Percentiles rank a stretch among this genome's conserved stretches.
Conservation (phyloP, 345 rosid species). For the Carallia pectinifolia region DNA sequence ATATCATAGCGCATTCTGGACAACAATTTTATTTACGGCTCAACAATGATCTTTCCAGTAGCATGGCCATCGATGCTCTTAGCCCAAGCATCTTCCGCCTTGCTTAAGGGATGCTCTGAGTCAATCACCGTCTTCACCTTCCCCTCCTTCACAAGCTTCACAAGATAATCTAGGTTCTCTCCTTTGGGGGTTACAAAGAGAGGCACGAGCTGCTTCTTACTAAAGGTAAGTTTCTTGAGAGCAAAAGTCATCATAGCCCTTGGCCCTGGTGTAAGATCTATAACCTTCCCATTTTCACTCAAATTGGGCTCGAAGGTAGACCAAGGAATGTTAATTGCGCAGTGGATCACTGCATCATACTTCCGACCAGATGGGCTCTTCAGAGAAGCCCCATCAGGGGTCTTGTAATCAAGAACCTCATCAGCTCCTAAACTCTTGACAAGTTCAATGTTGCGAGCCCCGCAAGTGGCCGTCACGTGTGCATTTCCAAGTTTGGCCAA, state of each 20-base stretch:
- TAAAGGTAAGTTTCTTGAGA: conserved; percentile 51
- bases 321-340: conserved; percentile 63
- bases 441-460: conserved; percentile 62
- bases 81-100: conserved; percentile 82
- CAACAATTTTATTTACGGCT: conserved; percentile 29
- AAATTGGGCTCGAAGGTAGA: conserved; percentile 65
- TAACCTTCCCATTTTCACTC: conserved; percentile 59
- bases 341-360: conserved; percentile 73
- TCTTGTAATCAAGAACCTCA: conserved; percentile 79
- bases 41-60: conserved; percentile 74
- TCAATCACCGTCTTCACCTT: conserved; percentile 63
- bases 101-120: conserved; percentile 51
- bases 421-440: conserved; percentile 79
- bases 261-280: conserved; percentile 53
- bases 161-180: conserved; percentile 50
- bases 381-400: conserved; percentile 66
- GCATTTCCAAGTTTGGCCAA: conserved; percentile 67
- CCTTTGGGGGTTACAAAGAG: conserved; percentile 34
- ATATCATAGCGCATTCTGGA: background rate
- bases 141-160: conserved; percentile 55
- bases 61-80: conserved; percentile 66
- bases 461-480: conserved; percentile 83
- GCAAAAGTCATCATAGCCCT: conserved; percentile 45
- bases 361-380: conserved; percentile 73
- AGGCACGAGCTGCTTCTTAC: conserved; percentile 71